phyloP scores from a whole-genome alignment of 2,329 filamentous ascomycete genomes.

The Xylariaceae sp. region DNA sequence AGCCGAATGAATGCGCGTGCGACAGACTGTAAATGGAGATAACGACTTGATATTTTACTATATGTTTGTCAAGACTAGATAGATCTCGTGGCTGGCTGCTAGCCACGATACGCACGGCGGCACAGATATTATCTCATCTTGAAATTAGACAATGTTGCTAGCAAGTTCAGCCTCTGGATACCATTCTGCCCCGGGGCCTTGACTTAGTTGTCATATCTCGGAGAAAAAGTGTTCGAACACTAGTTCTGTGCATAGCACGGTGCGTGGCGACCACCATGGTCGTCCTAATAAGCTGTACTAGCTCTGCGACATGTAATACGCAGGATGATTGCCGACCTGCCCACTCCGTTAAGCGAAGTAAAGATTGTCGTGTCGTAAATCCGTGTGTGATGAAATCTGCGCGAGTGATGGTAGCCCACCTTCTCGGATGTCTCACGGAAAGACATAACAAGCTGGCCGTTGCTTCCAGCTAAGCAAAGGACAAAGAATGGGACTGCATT shows the following conservation, averaged over 20 bases:
- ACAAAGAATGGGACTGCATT: not conserved
- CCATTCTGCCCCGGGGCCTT: not conserved
- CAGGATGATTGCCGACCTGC: constrained; percentile 22
- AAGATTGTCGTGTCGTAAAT: constrained; percentile 36
- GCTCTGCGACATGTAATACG: constrained; percentile 21
- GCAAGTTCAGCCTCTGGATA: not conserved
- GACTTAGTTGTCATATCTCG: constrained; percentile 5
- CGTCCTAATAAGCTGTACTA: not conserved
- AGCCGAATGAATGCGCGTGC: too few species aligned
- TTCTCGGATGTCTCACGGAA: constrained; percentile 18
- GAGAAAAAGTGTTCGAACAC: constrained; percentile 5
- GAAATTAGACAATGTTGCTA: not conserved
- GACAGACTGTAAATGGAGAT: constrained; percentile 1
- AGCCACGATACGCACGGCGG: not conserved
- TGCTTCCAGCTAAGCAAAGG: too few species aligned
- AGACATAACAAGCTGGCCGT: not conserved
- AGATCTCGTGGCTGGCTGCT: constrained; percentile 1
- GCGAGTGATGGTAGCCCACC: constrained; percentile 10
- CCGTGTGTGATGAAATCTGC: constrained; percentile 28
- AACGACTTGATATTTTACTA: too few species aligned
- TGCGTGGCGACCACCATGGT: constrained; percentile 4
- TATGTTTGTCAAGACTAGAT: too few species aligned
- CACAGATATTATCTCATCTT: constrained; percentile 9
- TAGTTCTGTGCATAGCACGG: constrained; percentile 7
- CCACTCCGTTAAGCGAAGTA: constrained; percentile 31